Percentiles rank a stretch among this genome's conserved stretches.
Evolutionary conservation across 306 rosid species (phyloP).

Genomic region (Vigna unguiculata): DNA sequence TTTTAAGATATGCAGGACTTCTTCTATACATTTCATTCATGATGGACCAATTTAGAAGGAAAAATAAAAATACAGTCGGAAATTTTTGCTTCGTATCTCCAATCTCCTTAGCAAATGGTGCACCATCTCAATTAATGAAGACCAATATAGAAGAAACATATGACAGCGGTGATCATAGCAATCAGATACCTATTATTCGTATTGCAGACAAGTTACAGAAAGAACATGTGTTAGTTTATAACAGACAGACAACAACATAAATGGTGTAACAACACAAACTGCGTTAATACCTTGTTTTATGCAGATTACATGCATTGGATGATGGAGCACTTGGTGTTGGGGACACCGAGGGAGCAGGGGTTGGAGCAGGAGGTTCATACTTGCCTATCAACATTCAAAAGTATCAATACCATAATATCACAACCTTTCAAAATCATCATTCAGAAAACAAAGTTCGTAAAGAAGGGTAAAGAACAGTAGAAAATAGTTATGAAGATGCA

Average conservation of each 20-base stretch:
- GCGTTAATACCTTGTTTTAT: conserved; percentile 51
- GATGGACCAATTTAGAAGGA: too few relatives aligned
- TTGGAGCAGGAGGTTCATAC: conserved; percentile 42
- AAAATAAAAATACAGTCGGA: not conserved
- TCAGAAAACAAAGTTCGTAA: not conserved
- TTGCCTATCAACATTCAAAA: conserved; percentile 47
- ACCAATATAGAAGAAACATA: conserved; percentile 42
- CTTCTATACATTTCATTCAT: too few relatives aligned
- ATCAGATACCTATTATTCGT: conserved; percentile 51
- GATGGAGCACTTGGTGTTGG: not conserved
- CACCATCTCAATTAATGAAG: conserved; percentile 12
- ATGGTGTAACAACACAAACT: not conserved
- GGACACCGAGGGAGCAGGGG: conserved; percentile 41
- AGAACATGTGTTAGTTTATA: not conserved
- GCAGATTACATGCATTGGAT: conserved; percentile 47
- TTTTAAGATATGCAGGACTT: too few relatives aligned
- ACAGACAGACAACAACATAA: not conserved
- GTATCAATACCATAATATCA: conserved; percentile 7
- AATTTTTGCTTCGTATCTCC: conserved; percentile 13
- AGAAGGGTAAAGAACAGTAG: not conserved
- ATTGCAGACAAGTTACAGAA: conserved; percentile 16
- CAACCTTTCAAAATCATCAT: not conserved
- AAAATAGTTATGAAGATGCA: not conserved
- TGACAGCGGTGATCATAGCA: conserved; percentile 46
- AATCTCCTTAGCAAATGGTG: conserved; percentile 29